Evolutionary conservation across 1,284 basidiomycete species (phyloP).

Genomic region (Hymenochaete sp.): DNA sequence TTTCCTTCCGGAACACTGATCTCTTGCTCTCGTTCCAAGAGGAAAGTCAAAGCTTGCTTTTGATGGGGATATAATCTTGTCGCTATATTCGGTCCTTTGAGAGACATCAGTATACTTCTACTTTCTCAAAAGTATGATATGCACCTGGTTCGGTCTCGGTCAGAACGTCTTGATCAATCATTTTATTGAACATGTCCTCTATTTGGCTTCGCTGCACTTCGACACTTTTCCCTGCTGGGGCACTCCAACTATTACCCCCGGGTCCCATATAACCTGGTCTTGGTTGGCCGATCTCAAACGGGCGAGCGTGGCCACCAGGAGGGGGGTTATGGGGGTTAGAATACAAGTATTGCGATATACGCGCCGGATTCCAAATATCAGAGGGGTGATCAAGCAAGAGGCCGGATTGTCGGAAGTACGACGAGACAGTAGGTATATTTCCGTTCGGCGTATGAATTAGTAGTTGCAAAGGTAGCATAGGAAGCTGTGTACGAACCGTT

Average conservation of each 20-base stretch:
- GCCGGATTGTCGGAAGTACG: conserved; percentile 58
- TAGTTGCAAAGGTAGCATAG: conserved; percentile 75
- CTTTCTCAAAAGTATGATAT: conserved; percentile 30
- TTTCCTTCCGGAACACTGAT: conserved; percentile 41
- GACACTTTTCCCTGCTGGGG: conserved; percentile 67
- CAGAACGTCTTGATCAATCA: conserved; percentile 83
- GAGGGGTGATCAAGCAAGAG: conserved; percentile 79
- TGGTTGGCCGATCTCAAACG: conserved; percentile 31
- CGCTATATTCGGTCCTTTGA: conserved; percentile 67
- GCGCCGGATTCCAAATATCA: conserved; percentile 43
- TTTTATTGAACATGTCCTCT: conserved; percentile 85
- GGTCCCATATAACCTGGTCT: conserved; percentile 35
- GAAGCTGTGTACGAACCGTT: conserved; percentile 39
- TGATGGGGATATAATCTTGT: conserved; percentile 96
- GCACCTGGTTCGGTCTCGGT: conserved; percentile 76
- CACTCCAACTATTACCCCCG: conserved; percentile 44
- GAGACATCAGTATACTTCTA: not conserved
- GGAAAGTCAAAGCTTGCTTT: conserved; percentile 94
- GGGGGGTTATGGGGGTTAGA: conserved; percentile 84
- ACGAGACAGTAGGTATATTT: conserved; percentile 75
- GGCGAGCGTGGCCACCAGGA: conserved; percentile 51
- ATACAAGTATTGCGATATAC: conserved; percentile 63
- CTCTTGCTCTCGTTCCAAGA: conserved; percentile 88
- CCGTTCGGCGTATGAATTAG: conserved; percentile 90
- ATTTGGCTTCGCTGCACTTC: conserved; percentile 92